These are phyloP conservation scores for Endocalyx cinctus DNA, from an alignment of 2,329 filamentous ascomycete genomes.

Conservation along the genomic window DNA sequence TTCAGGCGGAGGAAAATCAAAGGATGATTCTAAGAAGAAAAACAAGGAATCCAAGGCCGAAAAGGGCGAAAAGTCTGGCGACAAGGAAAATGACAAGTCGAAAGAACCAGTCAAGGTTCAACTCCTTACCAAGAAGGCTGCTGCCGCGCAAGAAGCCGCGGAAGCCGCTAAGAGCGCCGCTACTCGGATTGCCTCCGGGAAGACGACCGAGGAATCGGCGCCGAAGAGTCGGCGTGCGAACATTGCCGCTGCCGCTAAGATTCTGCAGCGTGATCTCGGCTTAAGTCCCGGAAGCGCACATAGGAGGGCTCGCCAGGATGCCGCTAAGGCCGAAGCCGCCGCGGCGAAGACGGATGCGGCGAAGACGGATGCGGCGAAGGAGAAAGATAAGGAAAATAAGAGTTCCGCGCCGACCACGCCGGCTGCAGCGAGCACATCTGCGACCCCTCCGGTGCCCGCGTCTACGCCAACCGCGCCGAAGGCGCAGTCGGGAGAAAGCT, in stretches of 20 bases:
- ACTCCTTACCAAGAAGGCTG: constrained; percentile 56
- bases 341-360: constrained; percentile 34
- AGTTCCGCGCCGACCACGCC: constrained; percentile 11
- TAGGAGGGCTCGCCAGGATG: constrained; percentile 54
- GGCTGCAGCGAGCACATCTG: constrained; percentile 13
- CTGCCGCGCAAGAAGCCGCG: constrained; percentile 43
- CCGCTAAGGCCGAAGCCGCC: constrained; percentile 49
- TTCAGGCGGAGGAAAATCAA: constrained; percentile 43
- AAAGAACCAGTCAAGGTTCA: constrained; percentile 57
- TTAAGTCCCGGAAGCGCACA: constrained; percentile 60
- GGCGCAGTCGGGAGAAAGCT: constrained; percentile 28
- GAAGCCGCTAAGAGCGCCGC: constrained; percentile 41
- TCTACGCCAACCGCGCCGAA: constrained; percentile 25
- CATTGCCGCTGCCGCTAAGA: constrained; percentile 60
- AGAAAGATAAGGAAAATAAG: constrained; percentile 23
- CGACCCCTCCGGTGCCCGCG: constrained; percentile 14
- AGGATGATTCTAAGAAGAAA: constrained; percentile 49
- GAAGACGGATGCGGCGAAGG: constrained; percentile 29
- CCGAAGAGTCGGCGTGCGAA: constrained; percentile 54
- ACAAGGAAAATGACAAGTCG: constrained; percentile 48
- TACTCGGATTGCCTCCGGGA: constrained; percentile 29
- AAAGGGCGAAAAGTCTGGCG: constrained; percentile 60
- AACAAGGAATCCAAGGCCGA: constrained; percentile 60
- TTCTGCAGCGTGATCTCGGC: constrained; percentile 62
- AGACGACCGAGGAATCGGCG: constrained; percentile 29